Evolutionary conservation across 2,329 filamentous ascomycete genomes (phyloP).

Genomic region (Mycosphaerella arachidis): DNA sequence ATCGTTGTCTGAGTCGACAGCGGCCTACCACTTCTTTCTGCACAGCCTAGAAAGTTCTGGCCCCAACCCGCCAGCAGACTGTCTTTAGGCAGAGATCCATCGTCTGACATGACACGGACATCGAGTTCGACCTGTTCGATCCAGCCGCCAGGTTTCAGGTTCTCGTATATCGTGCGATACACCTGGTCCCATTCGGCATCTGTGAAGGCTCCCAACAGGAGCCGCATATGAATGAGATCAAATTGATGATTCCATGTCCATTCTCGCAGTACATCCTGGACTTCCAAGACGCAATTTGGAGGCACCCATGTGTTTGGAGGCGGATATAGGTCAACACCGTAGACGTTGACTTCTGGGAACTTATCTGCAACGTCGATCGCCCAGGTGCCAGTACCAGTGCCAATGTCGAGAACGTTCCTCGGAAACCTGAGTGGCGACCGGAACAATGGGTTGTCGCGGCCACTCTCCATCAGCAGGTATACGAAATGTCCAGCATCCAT

Average conservation of each 20-base stretch:
- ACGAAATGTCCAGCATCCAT: conserved; percentile 15
- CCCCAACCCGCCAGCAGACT: conserved; percentile 28
- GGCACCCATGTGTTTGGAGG: conserved; percentile 29
- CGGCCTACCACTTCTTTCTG: conserved; percentile 9
- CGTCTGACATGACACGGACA: conserved; percentile 13
- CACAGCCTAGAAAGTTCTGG: conserved; percentile 13
- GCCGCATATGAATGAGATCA: conserved; percentile 40
- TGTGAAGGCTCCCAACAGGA: conserved; percentile 18
- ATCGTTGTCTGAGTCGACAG: conserved; percentile 12
- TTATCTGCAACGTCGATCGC: conserved; percentile 34
- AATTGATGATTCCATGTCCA: conserved; percentile 27
- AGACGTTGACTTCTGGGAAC: conserved; percentile 23
- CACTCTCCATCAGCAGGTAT: conserved; percentile 21
- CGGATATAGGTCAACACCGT: conserved; percentile 36
- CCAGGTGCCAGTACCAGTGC: conserved; percentile 39
- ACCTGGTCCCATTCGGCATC: conserved; percentile 14
- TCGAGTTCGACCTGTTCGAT: conserved; percentile 39
- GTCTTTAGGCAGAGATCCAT: conserved; percentile 31
- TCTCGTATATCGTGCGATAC: conserved; percentile 13
- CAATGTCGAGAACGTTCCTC: conserved; percentile 43
- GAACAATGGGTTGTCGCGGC: conserved; percentile 18
- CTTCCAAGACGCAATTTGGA: conserved; percentile 16
- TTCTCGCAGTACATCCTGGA: conserved; percentile 11
- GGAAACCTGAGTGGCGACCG: conserved; percentile 33
- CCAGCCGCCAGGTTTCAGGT: conserved; percentile 40